Evolutionary conservation across 2,329 filamentous ascomycete species (phyloP), one percentile per base, ranked within the genome.

Genomic region (Aspergillus melleus): DNA sequence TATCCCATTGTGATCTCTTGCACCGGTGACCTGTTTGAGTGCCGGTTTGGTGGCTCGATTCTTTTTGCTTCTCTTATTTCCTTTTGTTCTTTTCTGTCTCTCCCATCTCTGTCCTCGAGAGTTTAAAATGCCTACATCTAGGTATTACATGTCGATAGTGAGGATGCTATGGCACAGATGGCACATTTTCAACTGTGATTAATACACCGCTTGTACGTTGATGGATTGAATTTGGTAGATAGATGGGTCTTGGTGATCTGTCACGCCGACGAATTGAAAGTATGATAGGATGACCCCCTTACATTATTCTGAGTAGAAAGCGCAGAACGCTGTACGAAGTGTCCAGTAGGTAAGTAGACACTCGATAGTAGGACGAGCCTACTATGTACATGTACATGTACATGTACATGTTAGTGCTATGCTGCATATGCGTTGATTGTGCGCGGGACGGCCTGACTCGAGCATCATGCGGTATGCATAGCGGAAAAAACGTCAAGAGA

Each of bases 1-100:
- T 63, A 67, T 61, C 52, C 36, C 4, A 14, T 61, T 62, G 47
- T 59, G 46, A 52, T 58, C 52, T 51, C 54, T 64, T 55, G 47
- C 56, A 44, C 60, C 58, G 57, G 54, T 58, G 32, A 49, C 36
- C 49, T 50, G 54, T 9, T 59, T 46, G 19, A 19, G 60, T 55
- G 46, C 57, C 60, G 55, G 54, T 60, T 60, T 60, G 62, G 57
- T 62, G 61, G 65, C 51, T 56, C 36, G 47, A 61, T 46, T 65
- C 50, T 61, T 64, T 59, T 26, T 57, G 42, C 46, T 22, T 46
- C 55, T 52, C 54, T 51, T 29, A 32, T 49, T 49, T 46, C 46
- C 42, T 51, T 60, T 49, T n/a, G 36, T n/a, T 44, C 36, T 50
- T 49, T 29, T 44, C 16, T 56, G 42, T 24, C 53, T 44, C 30